These are phyloP conservation scores for Diatrype stigma DNA, from an alignment of 2,329 filamentous ascomycete species.

Conservation along the genomic window DNA sequence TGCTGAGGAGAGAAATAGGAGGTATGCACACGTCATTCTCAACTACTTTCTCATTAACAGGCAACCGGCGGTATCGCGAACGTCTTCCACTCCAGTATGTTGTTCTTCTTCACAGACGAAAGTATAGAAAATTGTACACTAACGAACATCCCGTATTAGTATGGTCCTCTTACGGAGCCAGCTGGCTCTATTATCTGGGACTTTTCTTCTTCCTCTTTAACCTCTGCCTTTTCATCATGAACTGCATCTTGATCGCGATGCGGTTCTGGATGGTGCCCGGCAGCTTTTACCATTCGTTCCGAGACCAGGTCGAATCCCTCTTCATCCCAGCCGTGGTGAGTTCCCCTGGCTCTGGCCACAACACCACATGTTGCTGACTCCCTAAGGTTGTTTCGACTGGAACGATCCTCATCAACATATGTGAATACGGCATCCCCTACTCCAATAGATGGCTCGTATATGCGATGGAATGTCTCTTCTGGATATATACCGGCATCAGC, in stretches of 20 bases:
- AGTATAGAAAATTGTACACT: constrained; percentile 2
- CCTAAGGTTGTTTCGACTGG: constrained; percentile 41
- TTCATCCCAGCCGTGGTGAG: constrained; percentile 67
- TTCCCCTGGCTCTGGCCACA: constrained; percentile 4
- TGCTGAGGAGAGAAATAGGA: background rate
- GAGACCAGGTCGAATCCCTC: constrained; percentile 72
- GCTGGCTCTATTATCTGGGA: constrained; percentile 56
- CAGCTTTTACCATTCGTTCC: constrained; percentile 66
- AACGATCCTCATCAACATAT: constrained; percentile 73
- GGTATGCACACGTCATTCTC: constrained; percentile 3
- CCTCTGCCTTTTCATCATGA: constrained; percentile 56
- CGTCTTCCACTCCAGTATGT: constrained; percentile 49
- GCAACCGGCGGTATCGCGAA: constrained; percentile 55
- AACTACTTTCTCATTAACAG: constrained; percentile 24
- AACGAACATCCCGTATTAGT: constrained; percentile 33
- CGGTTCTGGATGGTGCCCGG: constrained; percentile 68
- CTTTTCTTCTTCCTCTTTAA: constrained; percentile 61
- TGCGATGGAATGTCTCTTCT: constrained; percentile 65
- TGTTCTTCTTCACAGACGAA: constrained; percentile 13
- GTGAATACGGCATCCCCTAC: constrained; percentile 66
- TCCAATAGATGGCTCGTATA: constrained; percentile 58
- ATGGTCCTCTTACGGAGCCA: constrained; percentile 42
- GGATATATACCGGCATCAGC: constrained; percentile 68
- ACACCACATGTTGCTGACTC: background rate
- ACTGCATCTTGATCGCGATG: constrained; percentile 60